Evolutionary conservation across 768 basidiomycete genomes (phyloP).

Genomic region (Hemileccinum impolitum): DNA sequence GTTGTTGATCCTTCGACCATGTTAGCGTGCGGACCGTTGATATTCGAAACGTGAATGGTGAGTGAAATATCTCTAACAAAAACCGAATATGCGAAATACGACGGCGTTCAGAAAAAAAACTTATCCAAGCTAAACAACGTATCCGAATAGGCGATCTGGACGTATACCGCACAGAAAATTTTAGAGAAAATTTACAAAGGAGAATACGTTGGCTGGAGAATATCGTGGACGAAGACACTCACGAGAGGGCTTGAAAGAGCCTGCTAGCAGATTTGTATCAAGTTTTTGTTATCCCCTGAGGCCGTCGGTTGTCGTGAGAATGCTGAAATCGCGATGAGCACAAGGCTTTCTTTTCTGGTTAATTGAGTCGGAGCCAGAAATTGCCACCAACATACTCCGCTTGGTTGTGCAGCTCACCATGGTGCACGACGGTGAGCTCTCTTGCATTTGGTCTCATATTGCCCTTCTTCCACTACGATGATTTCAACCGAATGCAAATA

Average conservation of each 20-base stretch:
- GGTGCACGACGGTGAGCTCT: no score
- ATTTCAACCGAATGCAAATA: slow-evolving; percentile 35
- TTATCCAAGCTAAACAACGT: slow-evolving; percentile 32
- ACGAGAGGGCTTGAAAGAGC: slow-evolving; percentile 17
- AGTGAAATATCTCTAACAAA: slow-evolving; percentile 30
- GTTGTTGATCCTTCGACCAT: slow-evolving; percentile 20
- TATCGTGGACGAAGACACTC: slow-evolving; percentile 21
- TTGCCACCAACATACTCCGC: slow-evolving; percentile 5
- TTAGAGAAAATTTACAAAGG: slow-evolving; percentile 14
- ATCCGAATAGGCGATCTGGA: slow-evolving; percentile 25
- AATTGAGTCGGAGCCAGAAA: slow-evolving; percentile 31
- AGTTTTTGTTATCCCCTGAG: slow-evolving; percentile 35
- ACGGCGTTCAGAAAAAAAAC: slow-evolving; percentile 24
- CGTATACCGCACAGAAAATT: slow-evolving; percentile 9
- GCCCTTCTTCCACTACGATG: slow-evolving; percentile 16
- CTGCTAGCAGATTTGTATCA: slow-evolving; percentile 19
- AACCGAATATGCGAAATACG: slow-evolving; percentile 34
- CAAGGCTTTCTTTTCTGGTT: slow-evolving; percentile 25
- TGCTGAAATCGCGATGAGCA: slow-evolving; percentile 27
- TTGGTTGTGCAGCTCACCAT: background rate
- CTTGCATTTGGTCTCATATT: background rate
- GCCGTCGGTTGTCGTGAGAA: slow-evolving; percentile 38
- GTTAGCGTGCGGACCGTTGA: slow-evolving; percentile 20
- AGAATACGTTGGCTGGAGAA: slow-evolving; percentile 1
- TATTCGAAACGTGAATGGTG: slow-evolving; percentile 19